Base-by-base conservation (phyloP, 2,329 filamentous ascomycete species). In the Pseudopithomyces chartarum region DNA sequence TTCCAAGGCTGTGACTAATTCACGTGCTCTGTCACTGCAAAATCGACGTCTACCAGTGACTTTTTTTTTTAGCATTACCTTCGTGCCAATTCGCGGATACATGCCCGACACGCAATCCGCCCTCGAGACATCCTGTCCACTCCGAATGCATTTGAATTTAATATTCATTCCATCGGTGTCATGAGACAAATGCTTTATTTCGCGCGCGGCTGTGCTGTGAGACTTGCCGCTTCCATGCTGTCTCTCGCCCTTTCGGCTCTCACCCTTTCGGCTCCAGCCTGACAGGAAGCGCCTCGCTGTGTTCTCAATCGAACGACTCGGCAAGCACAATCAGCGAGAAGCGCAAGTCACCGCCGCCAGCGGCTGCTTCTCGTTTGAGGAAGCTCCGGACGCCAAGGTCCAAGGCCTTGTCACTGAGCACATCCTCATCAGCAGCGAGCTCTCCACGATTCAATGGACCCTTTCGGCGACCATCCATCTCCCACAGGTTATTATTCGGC, bases 391-490 rank as follows among this genome's bases (percentile, higher is more conserved):
- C 82, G 2, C 93, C 92, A 68, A 92, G 75, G 32, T 87, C 81
- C 67, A 97, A 77, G 8, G 91, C 93, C 74, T 85, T 87, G 55
- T 89, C 83, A 72, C 90, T 92, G 55, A 83, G 69, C 54, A 82
- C 80, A 68, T 83, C 81, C 33, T 82, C 80, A 5, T 77, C 79
- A 4, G 68, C 66, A 20, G 57, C 64, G 20, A 82, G 65, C 44
- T 58, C 56, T 10, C 81, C 81, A 13, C 90, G 81, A 62, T 91
- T 85, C 44, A 94, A 76, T 0, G 91, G 91, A 0, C 91, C 91
- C 65, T 88, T 89, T 47, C 89, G 81, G 20, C 83, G 76, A 1
- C 92, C 92, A 76, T 96, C 91, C 67, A 96, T 76, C 78, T 96
- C 92, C 87, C 90, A 96, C 40, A 96, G 80, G 47, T 78, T 73